Conservation (phyloP, 164 flowering plant species). For the Chimonanthus praecox region DNA sequence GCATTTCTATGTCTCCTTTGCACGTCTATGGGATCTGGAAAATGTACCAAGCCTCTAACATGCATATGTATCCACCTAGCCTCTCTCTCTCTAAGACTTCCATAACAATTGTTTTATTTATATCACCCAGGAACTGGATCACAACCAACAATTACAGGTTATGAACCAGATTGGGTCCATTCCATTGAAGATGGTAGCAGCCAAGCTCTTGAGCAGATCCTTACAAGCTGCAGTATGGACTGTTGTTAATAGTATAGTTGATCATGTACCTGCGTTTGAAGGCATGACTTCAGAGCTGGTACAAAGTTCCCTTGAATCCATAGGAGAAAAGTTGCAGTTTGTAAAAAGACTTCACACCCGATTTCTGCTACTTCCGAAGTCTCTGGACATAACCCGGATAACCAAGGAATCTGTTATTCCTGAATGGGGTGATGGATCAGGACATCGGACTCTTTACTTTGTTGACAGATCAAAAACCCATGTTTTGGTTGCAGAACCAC, state of each 20-base stretch:
- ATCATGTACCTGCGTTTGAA: slow-evolving; percentile 23
- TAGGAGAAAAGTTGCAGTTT: slow-evolving; percentile 71
- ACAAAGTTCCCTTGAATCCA: slow-evolving; percentile 34
- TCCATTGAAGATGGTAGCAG: slow-evolving; percentile 36
- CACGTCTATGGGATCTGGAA: no score
- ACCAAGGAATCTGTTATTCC: slow-evolving; percentile 47
- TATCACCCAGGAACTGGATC: slow-evolving; percentile 59
- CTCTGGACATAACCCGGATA: slow-evolving; percentile 61
- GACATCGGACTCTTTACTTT: slow-evolving; percentile 70
- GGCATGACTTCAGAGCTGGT: slow-evolving; percentile 30
- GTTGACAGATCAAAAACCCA: slow-evolving; percentile 35
- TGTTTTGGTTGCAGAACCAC: slow-evolving; percentile 80
- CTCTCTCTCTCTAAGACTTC: not conserved
- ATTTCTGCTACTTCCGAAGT: slow-evolving; percentile 63
- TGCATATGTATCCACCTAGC: not conserved
- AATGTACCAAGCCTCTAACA: no score
- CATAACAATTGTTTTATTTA: not conserved
- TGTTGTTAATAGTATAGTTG: slow-evolving; percentile 33
- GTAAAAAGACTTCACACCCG: slow-evolving; percentile 61
- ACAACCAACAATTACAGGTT: slow-evolving; percentile 35
- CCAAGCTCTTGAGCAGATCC: slow-evolving; percentile 54
- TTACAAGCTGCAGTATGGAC: slow-evolving; percentile 68
- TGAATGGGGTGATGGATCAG: slow-evolving; percentile 46
- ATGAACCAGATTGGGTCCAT: slow-evolving; percentile 60
- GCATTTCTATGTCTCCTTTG: no score